A percentile compares a stretch with the other conserved stretches of the same genome.
Conservation (phyloP, 805 yeast genomes). For the Candida patagonica region DNA sequence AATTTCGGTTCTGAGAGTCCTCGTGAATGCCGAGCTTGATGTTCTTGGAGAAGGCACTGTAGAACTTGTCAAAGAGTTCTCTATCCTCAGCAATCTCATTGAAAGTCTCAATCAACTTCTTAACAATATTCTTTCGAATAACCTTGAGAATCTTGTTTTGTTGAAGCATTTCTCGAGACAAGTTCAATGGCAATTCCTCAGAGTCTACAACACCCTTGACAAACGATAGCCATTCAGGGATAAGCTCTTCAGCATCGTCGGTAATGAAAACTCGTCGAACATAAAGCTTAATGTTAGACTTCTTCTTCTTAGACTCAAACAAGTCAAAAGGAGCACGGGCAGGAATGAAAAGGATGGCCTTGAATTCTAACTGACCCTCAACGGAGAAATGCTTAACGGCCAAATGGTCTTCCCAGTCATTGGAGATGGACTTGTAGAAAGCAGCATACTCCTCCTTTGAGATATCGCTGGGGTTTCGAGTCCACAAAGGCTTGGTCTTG, state of each 20-base stretch:
- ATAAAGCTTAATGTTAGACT: conserved; percentile 95
- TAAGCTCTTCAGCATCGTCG: conserved; percentile 98
- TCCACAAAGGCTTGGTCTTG: conserved; percentile 99
- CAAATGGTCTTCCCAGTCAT: conserved; percentile 99
- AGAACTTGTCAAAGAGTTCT: conserved; percentile 97
- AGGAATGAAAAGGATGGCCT: conserved; percentile 95
- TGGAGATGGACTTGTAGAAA: conserved; percentile 97
- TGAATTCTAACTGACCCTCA: conserved; percentile 99
- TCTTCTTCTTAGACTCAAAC: conserved; percentile 98
- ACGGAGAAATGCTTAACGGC: conserved; percentile 99
- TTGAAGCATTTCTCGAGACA: conserved; percentile 99
- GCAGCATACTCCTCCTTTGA: conserved; percentile 98
- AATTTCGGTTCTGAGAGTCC: conserved; percentile 93
- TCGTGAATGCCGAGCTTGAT: conserved; percentile 98
- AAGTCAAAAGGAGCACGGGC: conserved; percentile 99
- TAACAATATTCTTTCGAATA: conserved; percentile 97
- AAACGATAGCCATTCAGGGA: conserved; percentile 97
- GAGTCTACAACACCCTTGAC: conserved; percentile 99
- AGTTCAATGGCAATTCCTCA: conserved; percentile 98
- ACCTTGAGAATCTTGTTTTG: conserved; percentile 99
- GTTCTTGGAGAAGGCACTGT: conserved; percentile 96
- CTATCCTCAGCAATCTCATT: conserved; percentile 98
- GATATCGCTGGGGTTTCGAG: conserved; percentile 96
- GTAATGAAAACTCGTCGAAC: conserved; percentile 99
- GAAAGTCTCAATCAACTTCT: conserved; percentile 97